Evolutionary conservation across 2,329 filamentous ascomycete species (phyloP), one percentile per base, ranked within the genome.

Genomic region (Coleophoma cylindrospora): DNA sequence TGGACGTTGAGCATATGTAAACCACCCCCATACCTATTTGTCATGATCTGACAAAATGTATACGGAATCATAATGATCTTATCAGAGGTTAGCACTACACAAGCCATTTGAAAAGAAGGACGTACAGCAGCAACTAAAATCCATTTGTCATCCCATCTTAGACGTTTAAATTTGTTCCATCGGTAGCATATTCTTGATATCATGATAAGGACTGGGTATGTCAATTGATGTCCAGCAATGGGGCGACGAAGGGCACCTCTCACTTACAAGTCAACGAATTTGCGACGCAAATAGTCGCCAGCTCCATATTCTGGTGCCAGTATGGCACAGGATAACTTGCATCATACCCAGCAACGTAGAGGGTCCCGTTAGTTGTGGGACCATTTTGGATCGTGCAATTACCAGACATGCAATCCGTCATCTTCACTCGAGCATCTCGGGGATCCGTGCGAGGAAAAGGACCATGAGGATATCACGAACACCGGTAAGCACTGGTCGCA

Each of bases 71-170:
- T 43, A 40, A 63, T 53, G 14, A 63, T 50, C 61, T 64, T 45
- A 8, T 27, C 27, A 27, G 9, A 27, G 9, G 7, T 27, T 40
- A 41, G 15, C 33, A 48, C 9, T 40, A 13, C 12, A 44, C 1
- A 11, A 22, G 6, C 13, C 15, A 34, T 21, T 27, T 21, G 14
- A 4, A 6, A 43, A 34, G 32, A 32, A 43, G 38, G 33, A 52
- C 59, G 34, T 62, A 64, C 62, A 43, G 53, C 58, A 49, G 62
- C 62, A 43, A 54, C 51, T 19, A 55, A 45, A 54, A 65, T 63
- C 60, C 61, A 64, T 34, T 51, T 55, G 49, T 65, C 62, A 44
- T 65, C 62, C 14, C 50, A 50, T 45, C 59, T 58, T 47, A 62
- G 57, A 22, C 56, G 57, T 37, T 54, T 59, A 34, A 63, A 50